Conservation (phyloP, 2,329 filamentous ascomycete genomes). For the Colletotrichum viniferum region DNA sequence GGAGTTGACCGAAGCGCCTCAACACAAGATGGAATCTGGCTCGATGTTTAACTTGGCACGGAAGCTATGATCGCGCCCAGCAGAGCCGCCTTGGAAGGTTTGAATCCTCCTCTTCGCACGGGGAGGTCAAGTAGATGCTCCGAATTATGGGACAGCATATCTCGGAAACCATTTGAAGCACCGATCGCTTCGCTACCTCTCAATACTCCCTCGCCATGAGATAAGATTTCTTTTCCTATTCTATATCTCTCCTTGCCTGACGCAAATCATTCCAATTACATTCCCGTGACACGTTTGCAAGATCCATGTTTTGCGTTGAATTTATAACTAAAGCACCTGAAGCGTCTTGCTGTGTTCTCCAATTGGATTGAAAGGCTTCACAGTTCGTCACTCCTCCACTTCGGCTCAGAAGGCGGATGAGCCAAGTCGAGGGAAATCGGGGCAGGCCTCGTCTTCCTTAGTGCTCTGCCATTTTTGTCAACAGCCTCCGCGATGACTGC, state of each 20-base stretch:
- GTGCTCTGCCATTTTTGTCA: rapidly evolving
- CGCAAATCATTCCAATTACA: too few species aligned
- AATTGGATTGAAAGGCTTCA: background rate
- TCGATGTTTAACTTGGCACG: slow-evolving; percentile 1
- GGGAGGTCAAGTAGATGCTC: background rate
- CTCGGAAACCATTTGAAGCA: background rate
- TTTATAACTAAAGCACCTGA: too few species aligned
- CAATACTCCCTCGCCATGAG: rapidly evolving
- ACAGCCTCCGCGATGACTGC: background rate
- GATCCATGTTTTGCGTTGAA: too few species aligned
- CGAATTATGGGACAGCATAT: background rate
- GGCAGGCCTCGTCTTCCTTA: background rate
- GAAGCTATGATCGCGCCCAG: background rate
- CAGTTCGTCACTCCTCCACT: background rate
- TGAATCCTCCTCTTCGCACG: background rate
- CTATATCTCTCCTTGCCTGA: background rate
- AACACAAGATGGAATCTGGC: background rate
- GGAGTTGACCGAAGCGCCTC: background rate
- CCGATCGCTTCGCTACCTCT: background rate
- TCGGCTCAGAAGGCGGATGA: background rate
- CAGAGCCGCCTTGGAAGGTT: background rate
- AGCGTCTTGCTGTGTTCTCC: too few species aligned
- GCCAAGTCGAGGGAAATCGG: background rate
- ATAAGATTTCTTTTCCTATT: background rate
- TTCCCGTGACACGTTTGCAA: rapidly evolving